Conservation (phyloP, 495 filamentous ascomycete species). For the Xylaria castorea region DNA sequence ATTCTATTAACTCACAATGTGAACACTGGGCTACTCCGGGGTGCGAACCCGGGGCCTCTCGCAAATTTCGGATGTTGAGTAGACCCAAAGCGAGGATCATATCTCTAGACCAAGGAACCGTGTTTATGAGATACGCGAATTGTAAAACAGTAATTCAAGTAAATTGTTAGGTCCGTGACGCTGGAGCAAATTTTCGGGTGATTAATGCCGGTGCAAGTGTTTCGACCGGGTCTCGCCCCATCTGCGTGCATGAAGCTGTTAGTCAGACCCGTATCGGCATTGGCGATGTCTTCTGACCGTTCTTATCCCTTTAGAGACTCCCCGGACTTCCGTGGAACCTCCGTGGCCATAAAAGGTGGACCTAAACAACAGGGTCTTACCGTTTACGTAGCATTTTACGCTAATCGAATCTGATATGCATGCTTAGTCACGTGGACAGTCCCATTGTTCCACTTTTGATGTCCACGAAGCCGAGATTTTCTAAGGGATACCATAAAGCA, state of each 20-base stretch:
- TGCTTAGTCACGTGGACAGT: too few relatives aligned
- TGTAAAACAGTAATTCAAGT: background rate
- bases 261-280: background rate
- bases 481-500: background rate
- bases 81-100: constrained; percentile 17
- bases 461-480: too few relatives aligned
- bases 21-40: constrained; percentile 12
- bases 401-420: too few relatives aligned
- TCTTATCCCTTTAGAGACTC: too few relatives aligned
- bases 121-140: background rate
- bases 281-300: background rate
- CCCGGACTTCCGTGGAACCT: too few relatives aligned
- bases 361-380: too few relatives aligned
- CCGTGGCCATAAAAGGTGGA: too few relatives aligned
- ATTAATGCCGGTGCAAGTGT: background rate
- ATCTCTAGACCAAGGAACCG: constrained; percentile 18
- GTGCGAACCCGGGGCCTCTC: constrained; percentile 15
- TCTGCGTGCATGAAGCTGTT: background rate
- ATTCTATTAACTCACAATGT: background rate
- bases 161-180: background rate
- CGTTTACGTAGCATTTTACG: too few relatives aligned
- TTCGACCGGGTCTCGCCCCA: background rate
- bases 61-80: background rate
- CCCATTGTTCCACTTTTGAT: too few relatives aligned
- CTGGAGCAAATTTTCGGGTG: background rate